Base-by-base conservation (phyloP, 1,284 basidiomycete genomes). In the Spongiforma sp. region DNA sequence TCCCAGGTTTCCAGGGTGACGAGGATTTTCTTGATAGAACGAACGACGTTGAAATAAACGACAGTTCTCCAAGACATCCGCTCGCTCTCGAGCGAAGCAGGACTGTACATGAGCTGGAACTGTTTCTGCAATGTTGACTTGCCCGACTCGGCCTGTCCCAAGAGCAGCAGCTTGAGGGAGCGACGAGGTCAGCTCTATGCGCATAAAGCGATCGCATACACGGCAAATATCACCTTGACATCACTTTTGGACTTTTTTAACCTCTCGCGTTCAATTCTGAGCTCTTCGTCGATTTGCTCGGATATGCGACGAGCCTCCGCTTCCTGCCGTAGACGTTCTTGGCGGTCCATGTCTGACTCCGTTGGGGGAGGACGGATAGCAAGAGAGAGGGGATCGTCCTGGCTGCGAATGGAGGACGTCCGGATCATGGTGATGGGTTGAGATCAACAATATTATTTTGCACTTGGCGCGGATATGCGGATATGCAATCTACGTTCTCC, bases 21-120 rank as follows among this genome's bases (percentile, higher is more conserved):
- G 56, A 93, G 83, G 43, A 94, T 91, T 69, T 89, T 89, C 66
- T 89, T 89, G 69, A 94, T 80, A 34, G 91, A 90, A 66, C 87
- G 89, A 57, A 91, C 86, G 71, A 93, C 85, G 77, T 93, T 93
- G 80, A 92, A 92, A 77, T 90, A 93, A 52, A 94, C 86, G 66
- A 94, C 91, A n/a, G 88, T 87, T 57, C 89, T 86, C 92, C 92
- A 94, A 30, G 92, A 93, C 41, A 85, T 77, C 21, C 93, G 90
- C 73, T 94, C 92, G 62, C 85, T 84, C 62, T 94, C 91, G 60
- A 94, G 81, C 17, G 89, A 87, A 60, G 83, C 83, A 2, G 93
- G 93, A 67, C 86, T 89, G 78, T 93, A 93, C 84, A 94, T 90
- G 66, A 94, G 85, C 77, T 94, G 93, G 72, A 94, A 94, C 75